Conservation (phyloP, 495 filamentous ascomycete genomes). For the Penicillium cataractarum region DNA sequence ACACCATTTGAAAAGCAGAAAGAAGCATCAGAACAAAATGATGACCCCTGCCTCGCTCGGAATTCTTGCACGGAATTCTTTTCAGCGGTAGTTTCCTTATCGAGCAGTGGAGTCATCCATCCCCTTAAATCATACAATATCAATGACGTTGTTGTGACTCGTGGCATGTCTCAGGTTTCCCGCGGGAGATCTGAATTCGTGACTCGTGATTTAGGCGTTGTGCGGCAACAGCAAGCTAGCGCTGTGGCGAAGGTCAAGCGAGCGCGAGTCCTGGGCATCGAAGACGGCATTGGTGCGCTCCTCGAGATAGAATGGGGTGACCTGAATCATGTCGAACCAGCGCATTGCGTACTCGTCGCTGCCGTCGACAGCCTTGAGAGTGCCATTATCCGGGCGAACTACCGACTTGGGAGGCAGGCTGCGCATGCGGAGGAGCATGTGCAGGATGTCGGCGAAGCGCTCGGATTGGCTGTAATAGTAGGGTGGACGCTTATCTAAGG, state of each 20-base stretch:
- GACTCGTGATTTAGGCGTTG: constrained; percentile 9
- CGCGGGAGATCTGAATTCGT: background rate
- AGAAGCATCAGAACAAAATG: background rate
- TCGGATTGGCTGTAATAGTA: constrained; percentile 72
- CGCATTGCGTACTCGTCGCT: constrained; percentile 53
- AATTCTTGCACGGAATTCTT: background rate
- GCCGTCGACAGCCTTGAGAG: constrained; percentile 56
- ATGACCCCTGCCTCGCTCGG: background rate
- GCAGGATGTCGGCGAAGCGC: constrained; percentile 69
- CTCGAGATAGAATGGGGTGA: constrained; percentile 55
- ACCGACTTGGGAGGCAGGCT: constrained; percentile 66
- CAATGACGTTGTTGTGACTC: background rate
- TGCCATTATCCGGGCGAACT: constrained; percentile 53
- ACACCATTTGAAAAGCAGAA: background rate
- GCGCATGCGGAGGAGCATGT: constrained; percentile 76
- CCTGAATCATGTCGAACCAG: constrained; percentile 65
- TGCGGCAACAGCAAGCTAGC: constrained; percentile 60
- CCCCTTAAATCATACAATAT: background rate
- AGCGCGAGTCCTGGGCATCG: constrained; percentile 66
- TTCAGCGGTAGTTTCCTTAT: background rate
- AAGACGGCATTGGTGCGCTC: constrained; percentile 54
- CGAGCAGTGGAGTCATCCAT: background rate
- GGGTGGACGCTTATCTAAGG: constrained; percentile 67
- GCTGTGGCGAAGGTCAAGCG: constrained; percentile 67
- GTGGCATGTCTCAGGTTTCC: background rate